These are phyloP conservation scores for Acacia crassicarpa DNA, from an alignment of 306 rosid genomes.

Conservation along the genomic window DNA sequence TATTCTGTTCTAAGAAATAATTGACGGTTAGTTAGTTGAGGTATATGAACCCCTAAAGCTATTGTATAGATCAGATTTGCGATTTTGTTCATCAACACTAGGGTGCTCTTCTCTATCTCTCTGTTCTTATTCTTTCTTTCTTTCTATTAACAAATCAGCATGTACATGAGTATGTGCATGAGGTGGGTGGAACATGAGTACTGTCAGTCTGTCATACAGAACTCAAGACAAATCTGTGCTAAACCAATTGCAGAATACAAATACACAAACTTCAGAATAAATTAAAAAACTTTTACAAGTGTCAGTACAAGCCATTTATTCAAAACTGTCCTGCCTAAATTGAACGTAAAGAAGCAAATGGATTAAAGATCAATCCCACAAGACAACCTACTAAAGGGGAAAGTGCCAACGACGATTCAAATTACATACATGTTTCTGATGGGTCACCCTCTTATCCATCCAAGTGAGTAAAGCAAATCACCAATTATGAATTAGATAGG, in stretches of 20 bases:
- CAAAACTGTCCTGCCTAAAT: conserved; percentile 9
- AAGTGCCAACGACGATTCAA: conserved; percentile 1
- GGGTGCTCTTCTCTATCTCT: no score
- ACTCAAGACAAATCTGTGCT: neutral
- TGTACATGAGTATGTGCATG: neutral
- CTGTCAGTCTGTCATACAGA: neutral
- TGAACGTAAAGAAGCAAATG: neutral
- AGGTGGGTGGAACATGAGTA: neutral
- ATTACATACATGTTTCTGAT: conserved; percentile 1
- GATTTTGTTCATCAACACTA: no score
- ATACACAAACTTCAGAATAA: neutral
- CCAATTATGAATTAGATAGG: neutral
- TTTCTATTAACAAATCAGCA: neutral
- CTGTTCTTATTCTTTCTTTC: no score
- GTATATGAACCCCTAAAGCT: no score
- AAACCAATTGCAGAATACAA: conserved; percentile 21
- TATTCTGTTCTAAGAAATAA: no score
- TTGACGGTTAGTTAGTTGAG: no score
- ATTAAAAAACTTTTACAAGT: conserved; percentile 1
- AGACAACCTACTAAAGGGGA: conserved; percentile 1
- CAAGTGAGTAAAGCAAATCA: neutral
- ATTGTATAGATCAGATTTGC: no score
- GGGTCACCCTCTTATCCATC: conserved; percentile 4
- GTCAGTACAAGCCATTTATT: conserved; percentile 13
- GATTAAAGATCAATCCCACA: neutral